Base-by-base conservation (phyloP, 345 rosid species). In the Acer yangbiense region DNA sequence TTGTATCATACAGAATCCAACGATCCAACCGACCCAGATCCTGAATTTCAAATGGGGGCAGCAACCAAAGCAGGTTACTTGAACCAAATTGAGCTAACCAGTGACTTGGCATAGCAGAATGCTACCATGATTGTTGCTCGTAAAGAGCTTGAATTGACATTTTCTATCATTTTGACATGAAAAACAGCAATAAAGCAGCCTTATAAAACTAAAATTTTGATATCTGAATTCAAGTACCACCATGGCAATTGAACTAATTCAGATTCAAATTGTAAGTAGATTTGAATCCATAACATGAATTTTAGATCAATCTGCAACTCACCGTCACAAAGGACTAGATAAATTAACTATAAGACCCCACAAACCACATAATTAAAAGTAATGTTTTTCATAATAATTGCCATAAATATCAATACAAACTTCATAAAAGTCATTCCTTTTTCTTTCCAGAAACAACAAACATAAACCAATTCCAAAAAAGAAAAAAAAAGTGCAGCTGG, bases 291-390 rank as follows among this genome's bases (percentile, higher is more conserved):
- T 55, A 75, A 21, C 12, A 46, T 17, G 32, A 65, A 75, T 25
- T 65, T 41, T 71, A 75, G 77, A 75, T 65, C 71, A 60, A 73
- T 52, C 70, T 27, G 10, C 9, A 61, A 43, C 57, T 43, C 55
- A 3, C 23, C 18, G 25, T 27, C 46, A 29, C 65, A 62, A 44
- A 14, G 60, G 43, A 73, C 35, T 13, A 63, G 6, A 25, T 32
- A 43, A 55, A 18, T 50, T 23, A 54, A 57, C 48, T 9, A 52
- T 71, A 35, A 32, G 17, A 71, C 2, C 48, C 44, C 35, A 39
- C 23, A 25, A 60, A 60, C 18, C 68, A 14, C 14, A 23, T 1
- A 62, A 16, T 32, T 16, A 4, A n/a, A 44, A 63, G 17, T 9
- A 18, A 17, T 2, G n/a, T 32, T 32, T 70, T 57, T 23, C 18